Evolutionary conservation across 2,329 filamentous ascomycete genomes (phyloP).

Genomic region (Fusarium acutatum): DNA sequence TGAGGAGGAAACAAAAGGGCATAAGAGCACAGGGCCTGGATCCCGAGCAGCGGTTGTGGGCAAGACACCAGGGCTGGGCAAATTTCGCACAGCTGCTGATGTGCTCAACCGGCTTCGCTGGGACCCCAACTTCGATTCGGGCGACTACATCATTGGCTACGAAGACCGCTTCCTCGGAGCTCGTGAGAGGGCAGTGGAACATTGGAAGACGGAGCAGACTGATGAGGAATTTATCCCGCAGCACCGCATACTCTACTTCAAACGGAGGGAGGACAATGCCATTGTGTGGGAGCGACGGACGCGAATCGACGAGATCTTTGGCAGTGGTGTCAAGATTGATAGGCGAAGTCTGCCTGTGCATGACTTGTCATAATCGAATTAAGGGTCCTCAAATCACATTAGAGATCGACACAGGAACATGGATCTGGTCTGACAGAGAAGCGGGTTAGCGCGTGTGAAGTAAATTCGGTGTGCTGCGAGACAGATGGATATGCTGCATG

Average conservation of each 20-base stretch:
- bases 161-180: constrained; percentile 67
- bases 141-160: constrained; percentile 67
- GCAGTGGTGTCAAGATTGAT: constrained; percentile 54
- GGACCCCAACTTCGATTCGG: constrained; percentile 62
- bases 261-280: constrained; percentile 57
- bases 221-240: constrained; percentile 74
- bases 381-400: constrained; percentile 10
- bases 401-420: background rate
- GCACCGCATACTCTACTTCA: constrained; percentile 70
- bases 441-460: background rate
- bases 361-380: constrained; percentile 2
- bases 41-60: constrained; percentile 24
- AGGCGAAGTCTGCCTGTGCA: background rate
- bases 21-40: constrained; percentile 6
- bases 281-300: constrained; percentile 66
- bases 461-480: constrained; percentile 18
- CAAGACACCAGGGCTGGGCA: constrained; percentile 49
- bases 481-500: background rate
- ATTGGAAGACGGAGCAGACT: constrained; percentile 69
- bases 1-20: constrained; percentile 4
- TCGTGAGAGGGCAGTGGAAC: constrained; percentile 61
- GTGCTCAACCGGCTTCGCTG: constrained; percentile 68
- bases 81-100: constrained; percentile 65
- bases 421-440: background rate
- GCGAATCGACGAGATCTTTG: constrained; percentile 64